Evolutionary conservation across 1,284 basidiomycete genomes (phyloP).

Genomic region (Phellinidium pouzarii): DNA sequence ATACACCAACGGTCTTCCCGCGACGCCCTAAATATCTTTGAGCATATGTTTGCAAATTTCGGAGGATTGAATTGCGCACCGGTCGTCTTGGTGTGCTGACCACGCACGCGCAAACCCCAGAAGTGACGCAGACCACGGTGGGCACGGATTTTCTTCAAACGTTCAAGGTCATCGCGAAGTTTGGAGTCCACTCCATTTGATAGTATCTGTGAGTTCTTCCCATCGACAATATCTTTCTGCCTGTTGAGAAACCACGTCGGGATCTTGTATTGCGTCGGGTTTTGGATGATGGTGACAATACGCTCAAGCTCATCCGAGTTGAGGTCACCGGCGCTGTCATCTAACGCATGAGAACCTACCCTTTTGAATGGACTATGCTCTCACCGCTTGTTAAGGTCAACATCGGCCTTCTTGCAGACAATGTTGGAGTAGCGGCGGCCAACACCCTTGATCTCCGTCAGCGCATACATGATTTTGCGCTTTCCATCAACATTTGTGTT

Average conservation of each 20-base stretch:
- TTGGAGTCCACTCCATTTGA: constrained; percentile 99
- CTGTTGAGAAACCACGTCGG: constrained; percentile 99
- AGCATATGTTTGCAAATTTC: background rate
- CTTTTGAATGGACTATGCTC: constrained; percentile 27
- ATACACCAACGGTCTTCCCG: constrained; percentile 89
- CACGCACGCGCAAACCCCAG: constrained; percentile 93
- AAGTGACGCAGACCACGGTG: constrained; percentile 98
- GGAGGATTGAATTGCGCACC: constrained; percentile 42
- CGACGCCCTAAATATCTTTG: constrained; percentile 56
- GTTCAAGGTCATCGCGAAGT: constrained; percentile 96
- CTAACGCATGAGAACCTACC: background rate
- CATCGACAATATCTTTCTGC: constrained; percentile 96
- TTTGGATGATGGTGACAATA: constrained; percentile 99
- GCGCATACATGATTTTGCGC: constrained; percentile 96
- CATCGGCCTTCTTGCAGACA: constrained; percentile 99
- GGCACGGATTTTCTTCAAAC: constrained; percentile 98
- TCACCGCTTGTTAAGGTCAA: constrained; percentile 97
- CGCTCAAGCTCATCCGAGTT: constrained; percentile 98
- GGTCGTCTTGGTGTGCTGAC: constrained; percentile 99
- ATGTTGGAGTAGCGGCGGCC: constrained; percentile 98
- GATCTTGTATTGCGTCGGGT: constrained; percentile 99
- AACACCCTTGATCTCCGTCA: constrained; percentile 99
- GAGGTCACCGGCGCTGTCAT: constrained; percentile 78
- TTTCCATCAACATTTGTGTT: constrained; percentile 99
- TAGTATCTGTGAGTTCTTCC: constrained; percentile 94